Conservation (phyloP, 129 eudicot species). For the Pseudognaphalium luteoalbum region DNA sequence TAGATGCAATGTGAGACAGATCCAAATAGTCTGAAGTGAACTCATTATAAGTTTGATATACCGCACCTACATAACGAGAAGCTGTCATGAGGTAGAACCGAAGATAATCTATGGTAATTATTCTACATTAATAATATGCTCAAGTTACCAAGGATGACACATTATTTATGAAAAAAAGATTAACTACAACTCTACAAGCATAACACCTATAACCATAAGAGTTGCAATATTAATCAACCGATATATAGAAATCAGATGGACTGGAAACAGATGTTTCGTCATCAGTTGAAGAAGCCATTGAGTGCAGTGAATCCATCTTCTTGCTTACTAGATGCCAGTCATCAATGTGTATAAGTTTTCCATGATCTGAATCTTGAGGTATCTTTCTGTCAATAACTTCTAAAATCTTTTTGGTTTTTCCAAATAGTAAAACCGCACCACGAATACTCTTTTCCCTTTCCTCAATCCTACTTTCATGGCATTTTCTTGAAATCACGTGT, state of each 20-base stretch:
- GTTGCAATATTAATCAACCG: constrained; percentile 33
- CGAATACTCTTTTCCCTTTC: constrained; percentile 57
- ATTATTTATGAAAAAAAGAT: neutral
- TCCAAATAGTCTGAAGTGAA: too few relatives aligned
- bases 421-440: constrained; percentile 56
- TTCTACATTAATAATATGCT: too few relatives aligned
- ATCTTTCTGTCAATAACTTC: constrained; percentile 41
- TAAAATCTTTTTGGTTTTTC: constrained; percentile 51
- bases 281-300: constrained; percentile 27
- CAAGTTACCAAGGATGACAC: too few relatives aligned
- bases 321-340: constrained; percentile 50
- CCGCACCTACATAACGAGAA: too few relatives aligned
- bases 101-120: too few relatives aligned
- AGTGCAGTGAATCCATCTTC: constrained; percentile 21
- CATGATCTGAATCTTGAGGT: constrained; percentile 44
- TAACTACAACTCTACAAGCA: neutral
- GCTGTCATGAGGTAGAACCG: too few relatives aligned
- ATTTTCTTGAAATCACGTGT: constrained; percentile 48
- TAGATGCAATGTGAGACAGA: too few relatives aligned
- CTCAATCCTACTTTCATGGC: constrained; percentile 58
- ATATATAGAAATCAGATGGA: constrained; percentile 45
- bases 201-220: neutral
- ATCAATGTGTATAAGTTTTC: constrained; percentile 48
- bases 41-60: too few relatives aligned
- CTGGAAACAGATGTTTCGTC: constrained; percentile 26